Evolutionary conservation across 2,329 filamentous ascomycete species (phyloP), one percentile per base, ranked within the genome.

Genomic region (Acrodontium crateriforme): DNA sequence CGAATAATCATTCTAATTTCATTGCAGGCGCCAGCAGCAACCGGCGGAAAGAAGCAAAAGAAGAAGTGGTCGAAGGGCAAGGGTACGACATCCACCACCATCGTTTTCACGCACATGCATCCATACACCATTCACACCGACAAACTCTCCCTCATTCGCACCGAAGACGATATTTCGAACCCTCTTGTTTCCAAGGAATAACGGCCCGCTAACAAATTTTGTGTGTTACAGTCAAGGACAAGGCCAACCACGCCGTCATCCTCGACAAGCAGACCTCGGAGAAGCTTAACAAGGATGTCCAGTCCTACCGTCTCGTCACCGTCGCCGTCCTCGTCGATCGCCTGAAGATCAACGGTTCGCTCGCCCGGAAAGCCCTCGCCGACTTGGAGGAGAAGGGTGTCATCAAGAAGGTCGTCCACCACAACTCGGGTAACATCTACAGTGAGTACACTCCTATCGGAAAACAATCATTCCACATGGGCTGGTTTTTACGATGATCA

Each of bases 271-370:
- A 71, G 67, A 93, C 79, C 59, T 80, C 79, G 50, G 89, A 98
- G 69, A 93, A 91, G 74, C 84, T 98, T 64, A 80, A 93, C 74
- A 98, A 98, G 74, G 89, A 98, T 75, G 91, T 98, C 55, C 89
- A 95, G 68, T 94, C 89, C 45, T 98, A 95, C 80, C 84, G 89
- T 59, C 84, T 98, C 63, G 84, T 98, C 69, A 95, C 89, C 59
- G 80, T 95, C 56, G 85, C 89, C 56, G 87, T 83, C 54, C 84
- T 98, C 56, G 89, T 98, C 74, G 89, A 98, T 69, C 78, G 89
- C 66, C 76, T 98, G 65, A 98, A 98, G 84, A 91, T 98, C 74
- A 98, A 98, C 72, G 91, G 89, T 58, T 93, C 83, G 52, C 71
- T 98, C 57, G 89, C 89, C 49, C 78, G 89, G 58, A 69, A 73